phyloP scores from a whole-genome alignment of 306 rosid genomes.

The Citrullus colocynthis region DNA sequence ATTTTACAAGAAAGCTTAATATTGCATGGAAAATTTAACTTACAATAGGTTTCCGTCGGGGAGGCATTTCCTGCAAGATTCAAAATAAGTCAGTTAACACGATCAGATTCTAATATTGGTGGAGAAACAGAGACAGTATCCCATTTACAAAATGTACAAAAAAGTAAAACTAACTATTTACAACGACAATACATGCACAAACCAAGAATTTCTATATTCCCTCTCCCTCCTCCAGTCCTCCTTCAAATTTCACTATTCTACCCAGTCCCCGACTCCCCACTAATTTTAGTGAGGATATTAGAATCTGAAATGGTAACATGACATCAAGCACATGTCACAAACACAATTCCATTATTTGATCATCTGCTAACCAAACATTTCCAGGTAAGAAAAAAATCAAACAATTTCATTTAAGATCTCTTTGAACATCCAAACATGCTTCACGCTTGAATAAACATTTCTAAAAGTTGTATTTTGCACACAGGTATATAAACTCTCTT shows the following conservation, averaged over 20 bases:
- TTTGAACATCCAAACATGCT: not conserved
- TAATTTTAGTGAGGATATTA: not conserved
- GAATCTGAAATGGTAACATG: not conserved
- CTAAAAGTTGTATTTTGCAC: not conserved
- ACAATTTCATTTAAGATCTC: not conserved
- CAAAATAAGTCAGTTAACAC: not conserved
- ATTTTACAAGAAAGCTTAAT: not conserved
- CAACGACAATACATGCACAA: not conserved
- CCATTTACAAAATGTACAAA: not conserved
- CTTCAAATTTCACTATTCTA: not conserved
- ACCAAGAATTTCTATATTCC: not conserved
- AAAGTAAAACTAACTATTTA: not conserved
- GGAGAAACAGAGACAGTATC: not conserved
- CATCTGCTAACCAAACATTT: not conserved
- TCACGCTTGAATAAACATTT: not conserved
- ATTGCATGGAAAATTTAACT: conserved; percentile 18
- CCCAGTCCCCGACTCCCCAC: not conserved
- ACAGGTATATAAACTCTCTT: not conserved
- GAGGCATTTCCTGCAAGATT: conserved; percentile 63
- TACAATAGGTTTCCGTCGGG: conserved; percentile 87
- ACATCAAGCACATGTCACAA: not conserved
- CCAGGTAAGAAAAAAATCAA: not conserved
- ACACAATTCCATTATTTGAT: not conserved
- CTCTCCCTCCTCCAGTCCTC: not conserved
- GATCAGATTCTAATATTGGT: not conserved